These are phyloP conservation scores for Exophiala viscosa DNA, from an alignment of 2,329 filamentous ascomycete species.

Conservation along the genomic window DNA sequence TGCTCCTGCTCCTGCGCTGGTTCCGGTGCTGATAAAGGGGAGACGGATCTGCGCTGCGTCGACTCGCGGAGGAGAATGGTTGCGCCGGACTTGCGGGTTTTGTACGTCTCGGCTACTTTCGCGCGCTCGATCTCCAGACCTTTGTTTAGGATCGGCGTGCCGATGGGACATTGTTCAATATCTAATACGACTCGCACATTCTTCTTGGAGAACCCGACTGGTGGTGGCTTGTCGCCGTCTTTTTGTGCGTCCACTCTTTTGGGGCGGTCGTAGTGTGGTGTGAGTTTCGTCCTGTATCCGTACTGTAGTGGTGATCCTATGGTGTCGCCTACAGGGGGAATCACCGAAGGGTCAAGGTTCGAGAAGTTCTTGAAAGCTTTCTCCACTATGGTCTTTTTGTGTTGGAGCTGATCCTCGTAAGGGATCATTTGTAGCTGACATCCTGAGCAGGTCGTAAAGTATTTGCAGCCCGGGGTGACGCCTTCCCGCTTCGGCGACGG, in stretches of 20 bases:
- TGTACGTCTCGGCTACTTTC: slow-evolving; percentile 66
- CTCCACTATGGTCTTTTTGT: slow-evolving; percentile 82
- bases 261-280: slow-evolving; percentile 88
- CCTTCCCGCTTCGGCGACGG: slow-evolving; percentile 76
- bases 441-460: slow-evolving; percentile 82
- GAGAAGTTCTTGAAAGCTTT: slow-evolving; percentile 93
- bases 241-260: slow-evolving; percentile 33
- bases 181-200: slow-evolving; percentile 73
- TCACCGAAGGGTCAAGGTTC: slow-evolving; percentile 66
- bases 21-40: slow-evolving; percentile 2
- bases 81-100: slow-evolving; percentile 72
- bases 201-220: slow-evolving; percentile 88
- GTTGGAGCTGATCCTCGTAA: slow-evolving; percentile 76
- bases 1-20: background rate
- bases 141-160: slow-evolving; percentile 75
- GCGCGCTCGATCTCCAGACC: slow-evolving; percentile 77
- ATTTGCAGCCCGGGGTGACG: slow-evolving; percentile 71
- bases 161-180: slow-evolving; percentile 96
- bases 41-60: slow-evolving; percentile 58
- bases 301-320: slow-evolving; percentile 88
- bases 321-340: slow-evolving; percentile 76
- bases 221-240: slow-evolving; percentile 58
- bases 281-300: slow-evolving; percentile 93
- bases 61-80: slow-evolving; percentile 86
- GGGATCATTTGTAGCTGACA: slow-evolving; percentile 98